These are phyloP conservation scores for Amphibolis antarctica DNA, from an alignment of 106 monocot genomes.

Conservation along the genomic window DNA sequence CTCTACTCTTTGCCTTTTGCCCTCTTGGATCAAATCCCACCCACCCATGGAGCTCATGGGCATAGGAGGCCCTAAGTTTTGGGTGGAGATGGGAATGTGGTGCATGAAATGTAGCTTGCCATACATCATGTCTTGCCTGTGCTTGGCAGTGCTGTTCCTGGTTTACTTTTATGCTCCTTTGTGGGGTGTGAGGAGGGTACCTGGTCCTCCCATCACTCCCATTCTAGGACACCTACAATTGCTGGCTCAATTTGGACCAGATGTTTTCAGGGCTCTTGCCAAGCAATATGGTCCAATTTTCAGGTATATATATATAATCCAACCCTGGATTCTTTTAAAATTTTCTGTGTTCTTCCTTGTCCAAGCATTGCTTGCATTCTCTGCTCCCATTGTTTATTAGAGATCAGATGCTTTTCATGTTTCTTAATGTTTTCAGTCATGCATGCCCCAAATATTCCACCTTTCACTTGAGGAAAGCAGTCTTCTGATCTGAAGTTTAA, in stretches of 20 bases:
- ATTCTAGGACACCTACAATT: conserved; percentile 22
- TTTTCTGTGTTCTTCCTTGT: background rate
- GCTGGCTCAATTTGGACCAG: conserved; percentile 22
- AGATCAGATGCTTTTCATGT: too few relatives aligned
- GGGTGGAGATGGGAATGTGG: conserved; percentile 1
- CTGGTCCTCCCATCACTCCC: conserved; percentile 10
- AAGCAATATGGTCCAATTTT: conserved; percentile 25
- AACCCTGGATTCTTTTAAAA: background rate
- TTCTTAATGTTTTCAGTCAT: too few relatives aligned
- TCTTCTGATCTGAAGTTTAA: too few relatives aligned
- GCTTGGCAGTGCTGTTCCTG: conserved; percentile 3
- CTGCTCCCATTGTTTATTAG: too few relatives aligned
- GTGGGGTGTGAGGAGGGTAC: conserved; percentile 20
- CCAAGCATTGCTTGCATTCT: too few relatives aligned
- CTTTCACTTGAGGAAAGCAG: too few relatives aligned
- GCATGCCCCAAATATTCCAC: too few relatives aligned
- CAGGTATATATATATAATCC: conserved; percentile 4
- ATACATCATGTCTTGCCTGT: background rate
- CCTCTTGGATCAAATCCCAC: background rate
- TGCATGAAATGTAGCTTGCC: conserved; percentile 1
- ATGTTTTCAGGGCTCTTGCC: conserved; percentile 18
- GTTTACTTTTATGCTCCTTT: conserved; percentile 21
- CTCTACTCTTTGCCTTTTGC: too few relatives aligned
- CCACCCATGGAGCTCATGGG: background rate
- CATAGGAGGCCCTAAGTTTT: background rate